Conservation (phyloP, 139 green algal species). For the Volvox reticuliferus region DNA sequence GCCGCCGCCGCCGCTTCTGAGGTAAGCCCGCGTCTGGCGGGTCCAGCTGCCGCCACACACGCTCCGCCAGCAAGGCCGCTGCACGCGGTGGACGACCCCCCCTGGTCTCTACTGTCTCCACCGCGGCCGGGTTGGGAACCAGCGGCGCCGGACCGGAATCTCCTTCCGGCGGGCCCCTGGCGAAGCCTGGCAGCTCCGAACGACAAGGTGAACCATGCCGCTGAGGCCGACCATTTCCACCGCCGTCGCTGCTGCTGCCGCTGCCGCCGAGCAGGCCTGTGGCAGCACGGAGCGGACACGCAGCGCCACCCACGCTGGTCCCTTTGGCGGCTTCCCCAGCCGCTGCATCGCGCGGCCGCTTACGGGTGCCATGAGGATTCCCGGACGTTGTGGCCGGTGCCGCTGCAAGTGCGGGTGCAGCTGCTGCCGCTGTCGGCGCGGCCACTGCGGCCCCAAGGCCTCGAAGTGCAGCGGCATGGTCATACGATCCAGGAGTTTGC, state of each 20-base stretch:
- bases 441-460: neutral
- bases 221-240: neutral
- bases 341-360: neutral
- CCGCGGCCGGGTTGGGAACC: neutral
- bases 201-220: neutral
- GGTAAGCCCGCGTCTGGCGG: neutral
- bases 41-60: neutral
- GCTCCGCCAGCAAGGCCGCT: neutral
- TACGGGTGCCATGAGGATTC: neutral
- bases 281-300: too few species aligned
- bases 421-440: neutral
- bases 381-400: slow-evolving; percentile 1
- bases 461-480: too few species aligned
- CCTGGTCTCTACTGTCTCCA: neutral
- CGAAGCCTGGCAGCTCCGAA: neutral
- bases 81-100: neutral
- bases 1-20: too few species aligned
- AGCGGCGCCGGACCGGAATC: neutral
- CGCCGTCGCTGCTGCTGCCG: neutral
- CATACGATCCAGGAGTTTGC: too few species aligned
- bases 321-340: neutral
- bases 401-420: neutral
- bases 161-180: neutral
- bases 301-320: too few species aligned
- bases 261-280: too few species aligned